Percentiles rank a stretch among this genome's conserved stretches.
Evolutionary conservation across 2,329 filamentous ascomycete species (phyloP).

Genomic region (Sporothrix luriei): DNA sequence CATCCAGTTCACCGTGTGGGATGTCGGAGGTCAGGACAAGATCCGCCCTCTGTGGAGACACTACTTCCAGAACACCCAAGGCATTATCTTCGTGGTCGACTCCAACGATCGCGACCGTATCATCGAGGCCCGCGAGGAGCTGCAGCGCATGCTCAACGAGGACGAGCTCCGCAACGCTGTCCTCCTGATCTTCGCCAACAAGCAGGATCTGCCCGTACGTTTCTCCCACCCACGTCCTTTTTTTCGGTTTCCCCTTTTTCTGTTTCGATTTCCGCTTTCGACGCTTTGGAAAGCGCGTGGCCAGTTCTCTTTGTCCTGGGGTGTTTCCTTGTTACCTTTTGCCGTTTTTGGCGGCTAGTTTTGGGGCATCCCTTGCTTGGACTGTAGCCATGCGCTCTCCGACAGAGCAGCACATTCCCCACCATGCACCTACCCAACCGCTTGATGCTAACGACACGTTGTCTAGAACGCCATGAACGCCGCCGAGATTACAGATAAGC

Average conservation of each 20-base stretch:
- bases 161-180: slow-evolving; percentile 97
- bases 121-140: slow-evolving; percentile 92
- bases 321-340: slow-evolving; percentile 12
- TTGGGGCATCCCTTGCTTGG: slow-evolving; percentile 25
- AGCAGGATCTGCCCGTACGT: slow-evolving; percentile 97
- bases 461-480: slow-evolving; percentile 98
- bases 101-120: slow-evolving; percentile 98
- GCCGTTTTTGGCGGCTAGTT: slow-evolving; percentile 7
- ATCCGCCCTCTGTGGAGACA: slow-evolving; percentile 99
- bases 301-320: slow-evolving; percentile 18
- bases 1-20: slow-evolving; percentile 99
- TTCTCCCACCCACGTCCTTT: neutral
- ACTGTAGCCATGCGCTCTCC: neutral
- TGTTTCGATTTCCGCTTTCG: neutral
- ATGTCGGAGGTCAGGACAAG: slow-evolving; percentile 99
- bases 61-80: slow-evolving; percentile 99
- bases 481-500: slow-evolving; percentile 99
- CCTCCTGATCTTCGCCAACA: slow-evolving; percentile 98
- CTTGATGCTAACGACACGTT: slow-evolving; percentile 13
- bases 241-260: neutral
- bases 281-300: neutral
- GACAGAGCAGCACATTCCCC: neutral
- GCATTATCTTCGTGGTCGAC: slow-evolving; percentile 99
- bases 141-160: slow-evolving; percentile 98
- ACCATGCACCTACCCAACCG: neutral